phyloP scores from a whole-genome alignment of 2,329 filamentous ascomycete genomes.

The Colletotrichum eremochloae region DNA sequence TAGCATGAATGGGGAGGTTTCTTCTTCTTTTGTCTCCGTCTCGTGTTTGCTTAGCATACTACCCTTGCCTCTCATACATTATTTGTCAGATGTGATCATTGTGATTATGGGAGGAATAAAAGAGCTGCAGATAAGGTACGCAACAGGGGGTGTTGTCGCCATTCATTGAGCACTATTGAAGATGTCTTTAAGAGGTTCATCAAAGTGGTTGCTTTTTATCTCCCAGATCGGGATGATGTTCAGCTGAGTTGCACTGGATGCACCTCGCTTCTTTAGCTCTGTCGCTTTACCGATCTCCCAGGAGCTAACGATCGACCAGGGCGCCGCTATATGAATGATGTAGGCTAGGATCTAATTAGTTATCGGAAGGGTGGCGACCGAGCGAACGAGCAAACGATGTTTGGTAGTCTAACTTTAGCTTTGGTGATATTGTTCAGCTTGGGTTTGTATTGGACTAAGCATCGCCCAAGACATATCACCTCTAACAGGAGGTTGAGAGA shows the following conservation, averaged over 20 bases:
- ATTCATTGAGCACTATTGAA: slow-evolving; percentile 3
- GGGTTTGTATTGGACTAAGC: neutral
- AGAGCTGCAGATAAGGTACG: neutral
- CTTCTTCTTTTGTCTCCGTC: neutral
- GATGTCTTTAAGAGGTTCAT: neutral
- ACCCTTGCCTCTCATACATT: neutral
- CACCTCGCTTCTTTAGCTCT: slow-evolving; percentile 3
- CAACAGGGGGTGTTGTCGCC: neutral
- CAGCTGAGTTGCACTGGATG: slow-evolving; percentile 1
- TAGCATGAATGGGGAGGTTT: neutral
- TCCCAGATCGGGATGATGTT: neutral
- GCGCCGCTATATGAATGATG: slow-evolving; percentile 1
- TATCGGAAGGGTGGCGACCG: neutral
- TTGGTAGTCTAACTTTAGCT: neutral
- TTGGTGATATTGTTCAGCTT: neutral
- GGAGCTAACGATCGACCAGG: slow-evolving; percentile 2
- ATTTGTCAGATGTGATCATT: neutral
- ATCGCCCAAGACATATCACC: slow-evolving; percentile 1
- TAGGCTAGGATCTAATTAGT: neutral
- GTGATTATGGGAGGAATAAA: neutral
- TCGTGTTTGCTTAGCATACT: slow-evolving; percentile 4
- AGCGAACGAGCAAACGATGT: slow-evolving; percentile 14
- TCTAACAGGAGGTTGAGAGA: neutral
- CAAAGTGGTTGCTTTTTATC: slow-evolving; percentile 10
- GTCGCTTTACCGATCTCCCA: slow-evolving; percentile 21